Evolutionary conservation across 139 green algal species (phyloP).

Genomic region (Eudorina sp.): DNA sequence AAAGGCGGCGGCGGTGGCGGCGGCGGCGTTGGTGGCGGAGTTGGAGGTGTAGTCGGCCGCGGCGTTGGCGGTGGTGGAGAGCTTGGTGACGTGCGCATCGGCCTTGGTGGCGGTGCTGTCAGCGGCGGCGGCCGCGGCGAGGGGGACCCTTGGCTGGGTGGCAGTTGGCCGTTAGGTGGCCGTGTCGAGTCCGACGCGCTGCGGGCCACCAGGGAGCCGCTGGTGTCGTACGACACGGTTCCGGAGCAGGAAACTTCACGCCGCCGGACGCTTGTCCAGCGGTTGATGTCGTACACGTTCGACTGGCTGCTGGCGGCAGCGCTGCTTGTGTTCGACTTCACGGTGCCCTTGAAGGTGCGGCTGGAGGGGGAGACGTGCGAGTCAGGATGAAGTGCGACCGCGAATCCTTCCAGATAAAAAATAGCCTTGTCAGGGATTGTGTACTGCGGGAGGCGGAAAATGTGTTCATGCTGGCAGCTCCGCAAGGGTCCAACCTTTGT

Average conservation of each 20-base stretch:
- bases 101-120: neutral
- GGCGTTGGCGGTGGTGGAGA: neutral
- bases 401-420: no score
- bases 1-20: neutral
- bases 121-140: neutral
- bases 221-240: neutral
- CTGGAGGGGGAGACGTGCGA: neutral
- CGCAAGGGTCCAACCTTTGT: no score
- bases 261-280: neutral
- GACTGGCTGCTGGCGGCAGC: slow-evolving; percentile 32
- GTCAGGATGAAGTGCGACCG: no score
- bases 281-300: neutral
- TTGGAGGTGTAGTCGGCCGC: neutral
- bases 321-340: slow-evolving; percentile 2
- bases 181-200: neutral
- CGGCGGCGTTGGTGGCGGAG: neutral
- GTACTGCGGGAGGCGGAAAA: no score
- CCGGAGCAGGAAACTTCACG: neutral
- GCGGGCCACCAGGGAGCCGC: neutral
- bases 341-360: slow-evolving; percentile 22
- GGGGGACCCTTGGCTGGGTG: neutral
- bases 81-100: neutral
- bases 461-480: no score
- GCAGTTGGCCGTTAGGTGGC: neutral
- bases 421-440: no score